Percentiles rank a stretch among this genome's conserved stretches.
phyloP scores from a whole-genome alignment of 2,329 filamentous ascomycete genomes.

The Fonsecaea erecta region DNA sequence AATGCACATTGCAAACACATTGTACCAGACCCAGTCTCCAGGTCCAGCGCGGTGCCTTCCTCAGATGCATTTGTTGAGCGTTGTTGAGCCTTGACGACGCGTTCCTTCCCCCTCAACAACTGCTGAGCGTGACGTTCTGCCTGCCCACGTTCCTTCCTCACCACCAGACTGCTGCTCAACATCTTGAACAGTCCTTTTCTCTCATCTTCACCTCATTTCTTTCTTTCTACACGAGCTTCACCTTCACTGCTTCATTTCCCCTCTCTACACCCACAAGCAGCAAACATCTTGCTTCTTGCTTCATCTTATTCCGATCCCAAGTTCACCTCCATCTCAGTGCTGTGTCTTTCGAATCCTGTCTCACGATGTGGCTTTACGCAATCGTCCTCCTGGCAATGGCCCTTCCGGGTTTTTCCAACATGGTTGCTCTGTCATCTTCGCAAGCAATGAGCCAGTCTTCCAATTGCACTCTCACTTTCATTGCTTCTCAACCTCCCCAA shows the following conservation, averaged over 20 bases:
- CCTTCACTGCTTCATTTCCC: conserved; percentile 1
- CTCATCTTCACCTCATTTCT: conserved; percentile 3
- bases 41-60: conserved; percentile 1
- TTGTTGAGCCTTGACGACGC: conserved; percentile 2
- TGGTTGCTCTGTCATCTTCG: conserved; percentile 8
- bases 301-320: conserved; percentile 4
- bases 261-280: background rate
- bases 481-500: conserved; percentile 32
- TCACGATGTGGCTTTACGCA: conserved; percentile 24
- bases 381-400: conserved; percentile 23
- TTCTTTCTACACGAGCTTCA: background rate
- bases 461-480: conserved; percentile 33
- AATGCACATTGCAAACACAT: background rate
- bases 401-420: conserved; percentile 17
- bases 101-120: background rate
- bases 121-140: conserved; percentile 3
- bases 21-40: background rate
- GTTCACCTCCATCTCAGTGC: conserved; percentile 8
- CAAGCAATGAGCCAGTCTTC: background rate
- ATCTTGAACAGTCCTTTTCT: conserved; percentile 9
- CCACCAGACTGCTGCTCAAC: conserved; percentile 1
- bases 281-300: background rate
- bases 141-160: conserved; percentile 5
- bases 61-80: conserved; percentile 2
- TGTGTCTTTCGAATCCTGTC: conserved; percentile 3